Evolutionary conservation across 192 early-diverging fungal genomes (phyloP).

Genomic region (Gonapodya prolifera): DNA sequence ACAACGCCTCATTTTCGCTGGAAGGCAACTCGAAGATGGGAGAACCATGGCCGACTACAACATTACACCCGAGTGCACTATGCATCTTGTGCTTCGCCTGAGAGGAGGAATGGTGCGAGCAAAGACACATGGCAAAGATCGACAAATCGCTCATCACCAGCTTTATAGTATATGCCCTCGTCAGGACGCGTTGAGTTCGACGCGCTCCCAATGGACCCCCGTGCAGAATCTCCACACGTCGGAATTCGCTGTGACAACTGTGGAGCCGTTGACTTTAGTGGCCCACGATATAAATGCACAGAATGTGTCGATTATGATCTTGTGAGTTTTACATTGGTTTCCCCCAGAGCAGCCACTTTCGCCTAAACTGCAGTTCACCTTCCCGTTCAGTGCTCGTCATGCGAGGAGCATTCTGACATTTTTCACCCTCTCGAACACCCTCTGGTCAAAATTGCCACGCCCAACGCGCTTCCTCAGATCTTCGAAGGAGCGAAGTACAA

Average conservation of each 20-base stretch:
- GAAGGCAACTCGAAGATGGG: conserved; percentile 66
- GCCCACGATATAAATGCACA: neutral
- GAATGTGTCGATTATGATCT: neutral
- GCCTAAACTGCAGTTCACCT: neutral
- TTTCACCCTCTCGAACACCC: neutral
- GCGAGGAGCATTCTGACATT: neutral
- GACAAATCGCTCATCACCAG: too few relatives aligned
- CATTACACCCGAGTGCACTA: conserved; percentile 57
- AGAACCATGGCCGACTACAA: conserved; percentile 61
- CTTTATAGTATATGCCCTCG: neutral
- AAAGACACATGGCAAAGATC: too few relatives aligned
- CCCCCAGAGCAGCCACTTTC: neutral
- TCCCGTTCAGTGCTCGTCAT: neutral
- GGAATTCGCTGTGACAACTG: neutral
- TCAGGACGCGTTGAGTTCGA: neutral
- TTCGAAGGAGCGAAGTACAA: neutral
- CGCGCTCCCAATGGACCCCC: neutral
- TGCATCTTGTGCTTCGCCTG: conserved; percentile 57
- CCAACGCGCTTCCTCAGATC: neutral
- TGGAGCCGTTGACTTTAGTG: neutral
- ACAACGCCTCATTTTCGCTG: conserved; percentile 68
- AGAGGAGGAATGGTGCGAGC: conserved; percentile 44
- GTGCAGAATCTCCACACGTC: neutral
- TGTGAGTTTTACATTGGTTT: neutral
- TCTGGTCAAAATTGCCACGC: neutral